Base-by-base conservation (phyloP, 768 basidiomycete species). In the Boletus speciosus region DNA sequence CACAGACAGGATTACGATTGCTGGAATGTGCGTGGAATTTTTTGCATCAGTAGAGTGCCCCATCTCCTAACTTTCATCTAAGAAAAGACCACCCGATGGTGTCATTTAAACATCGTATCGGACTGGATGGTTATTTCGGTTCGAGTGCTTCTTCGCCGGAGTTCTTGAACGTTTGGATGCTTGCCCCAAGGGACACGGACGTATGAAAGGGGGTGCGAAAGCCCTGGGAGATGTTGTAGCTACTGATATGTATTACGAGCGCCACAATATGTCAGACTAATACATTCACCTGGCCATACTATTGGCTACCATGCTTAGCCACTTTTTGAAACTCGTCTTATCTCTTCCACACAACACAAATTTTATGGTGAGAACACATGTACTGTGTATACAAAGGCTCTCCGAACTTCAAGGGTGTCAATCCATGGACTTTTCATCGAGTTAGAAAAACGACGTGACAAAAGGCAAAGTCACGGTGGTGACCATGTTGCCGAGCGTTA, bases 101-200 rank as follows among this genome's bases (percentile, higher is more conserved):
- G 9, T 7, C 10, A 47, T 55, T 25, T 40, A 36, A 37, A 56
- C 38, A 27, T 5, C 36, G n/a, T 9, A 36, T 42, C 12, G 10
- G 15, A 34, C 19, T 37, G 31, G 31, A 27, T 34, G 12, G 15
- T 14, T 54, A 41, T 54, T 54, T 35, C 27, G n/a, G 15, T 37
- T 49, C 3, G 19, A 36, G 34, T n/a, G 6, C 23, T 16, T 7
- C 5, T 25, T 19, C 60, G 63, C 19, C 68, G 66, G 29, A 84
- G 55, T 62, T 84, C 81, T 62, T 83, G 81, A 10, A 89, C 69
- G 55, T 70, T 73, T 34, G 76, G 71, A 21, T 69, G 59, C 67
- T 84, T 87, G 1, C 80, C 81, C 88, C 88, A 91, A 14, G 69
- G 52, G n/a, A 84, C 70, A 19, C 76, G 75, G 23, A 86, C 74